A percentile compares a stretch with the other conserved stretches of the same genome.
Conservation (phyloP, 768 basidiomycete genomes). For the Asterophora parasitica region DNA sequence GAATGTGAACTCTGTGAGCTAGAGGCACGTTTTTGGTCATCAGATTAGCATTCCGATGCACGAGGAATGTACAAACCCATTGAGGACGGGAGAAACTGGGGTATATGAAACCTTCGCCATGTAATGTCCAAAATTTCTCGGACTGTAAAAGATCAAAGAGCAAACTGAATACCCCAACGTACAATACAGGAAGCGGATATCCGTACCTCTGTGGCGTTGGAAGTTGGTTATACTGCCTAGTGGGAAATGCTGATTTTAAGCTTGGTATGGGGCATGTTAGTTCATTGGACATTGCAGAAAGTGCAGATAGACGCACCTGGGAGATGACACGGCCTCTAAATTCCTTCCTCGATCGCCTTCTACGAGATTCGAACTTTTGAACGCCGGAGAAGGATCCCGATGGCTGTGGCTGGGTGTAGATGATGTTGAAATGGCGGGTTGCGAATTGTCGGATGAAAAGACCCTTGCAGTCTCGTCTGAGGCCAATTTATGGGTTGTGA, state of each 20-base stretch:
- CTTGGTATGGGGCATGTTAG: conserved; percentile 11
- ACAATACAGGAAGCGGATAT: neutral
- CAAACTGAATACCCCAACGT: neutral
- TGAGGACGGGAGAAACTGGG: conserved; percentile 25
- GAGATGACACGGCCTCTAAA: conserved; percentile 3
- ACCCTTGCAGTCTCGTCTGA: conserved; percentile 5
- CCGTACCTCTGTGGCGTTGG: conserved; percentile 30
- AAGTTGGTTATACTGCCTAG: conserved; percentile 27
- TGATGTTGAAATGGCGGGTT: neutral
- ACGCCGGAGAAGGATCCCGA: conserved; percentile 7
- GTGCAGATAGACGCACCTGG: conserved; percentile 11
- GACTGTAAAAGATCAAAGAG: conserved; percentile 15
- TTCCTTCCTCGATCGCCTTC: conserved; percentile 7
- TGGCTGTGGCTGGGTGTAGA: conserved; percentile 3
- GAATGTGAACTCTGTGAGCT: conserved; percentile 16
- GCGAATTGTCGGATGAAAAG: conserved; percentile 1
- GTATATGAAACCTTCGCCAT: conserved; percentile 15
- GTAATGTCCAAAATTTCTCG: conserved; percentile 26
- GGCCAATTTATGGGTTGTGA: conserved; percentile 6
- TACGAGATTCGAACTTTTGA: neutral
- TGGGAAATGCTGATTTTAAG: conserved; percentile 16
- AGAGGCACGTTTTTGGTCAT: neutral
- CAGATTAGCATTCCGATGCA: neutral
- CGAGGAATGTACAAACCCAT: conserved; percentile 15
- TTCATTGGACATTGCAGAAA: neutral